A percentile compares a stretch with the other conserved stretches of the same genome.
Conservation (phyloP, 2,329 filamentous ascomycete species). For the Sarocladium kiliense region DNA sequence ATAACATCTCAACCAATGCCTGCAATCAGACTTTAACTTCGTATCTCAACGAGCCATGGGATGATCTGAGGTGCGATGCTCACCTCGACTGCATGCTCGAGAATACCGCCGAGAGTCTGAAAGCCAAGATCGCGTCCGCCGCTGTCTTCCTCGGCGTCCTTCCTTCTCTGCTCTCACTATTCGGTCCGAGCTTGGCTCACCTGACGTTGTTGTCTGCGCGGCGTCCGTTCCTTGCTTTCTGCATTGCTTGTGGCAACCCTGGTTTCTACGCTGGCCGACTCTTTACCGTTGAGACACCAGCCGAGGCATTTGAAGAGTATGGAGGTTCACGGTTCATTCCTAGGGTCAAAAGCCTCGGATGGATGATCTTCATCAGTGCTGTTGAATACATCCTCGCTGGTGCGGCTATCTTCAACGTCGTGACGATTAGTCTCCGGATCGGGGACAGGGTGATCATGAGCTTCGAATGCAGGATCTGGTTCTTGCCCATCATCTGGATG, state of each 20-base stretch:
- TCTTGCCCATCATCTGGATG: neutral
- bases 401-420: neutral
- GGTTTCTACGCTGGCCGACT: neutral
- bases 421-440: neutral
- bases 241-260: neutral
- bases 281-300: neutral
- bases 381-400: neutral
- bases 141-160: slow-evolving; percentile 6
- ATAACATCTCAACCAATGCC: neutral
- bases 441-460: neutral
- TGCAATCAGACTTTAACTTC: neutral
- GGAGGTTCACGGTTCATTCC: neutral
- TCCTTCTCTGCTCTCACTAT: slow-evolving; percentile 1
- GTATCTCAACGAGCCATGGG: neutral
- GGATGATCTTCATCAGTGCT: slow-evolving; percentile 1
- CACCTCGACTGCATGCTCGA: slow-evolving; percentile 6
- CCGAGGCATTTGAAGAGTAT: neutral
- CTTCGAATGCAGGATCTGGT: neutral
- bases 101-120: neutral
- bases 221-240: neutral
- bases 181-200: slow-evolving; percentile 3
- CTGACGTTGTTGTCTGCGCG: neutral
- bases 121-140: slow-evolving; percentile 4
- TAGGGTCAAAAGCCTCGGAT: neutral
- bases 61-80: neutral